phyloP scores from a whole-genome alignment of 1,284 basidiomycete genomes.

The Termitomyces sp. region DNA sequence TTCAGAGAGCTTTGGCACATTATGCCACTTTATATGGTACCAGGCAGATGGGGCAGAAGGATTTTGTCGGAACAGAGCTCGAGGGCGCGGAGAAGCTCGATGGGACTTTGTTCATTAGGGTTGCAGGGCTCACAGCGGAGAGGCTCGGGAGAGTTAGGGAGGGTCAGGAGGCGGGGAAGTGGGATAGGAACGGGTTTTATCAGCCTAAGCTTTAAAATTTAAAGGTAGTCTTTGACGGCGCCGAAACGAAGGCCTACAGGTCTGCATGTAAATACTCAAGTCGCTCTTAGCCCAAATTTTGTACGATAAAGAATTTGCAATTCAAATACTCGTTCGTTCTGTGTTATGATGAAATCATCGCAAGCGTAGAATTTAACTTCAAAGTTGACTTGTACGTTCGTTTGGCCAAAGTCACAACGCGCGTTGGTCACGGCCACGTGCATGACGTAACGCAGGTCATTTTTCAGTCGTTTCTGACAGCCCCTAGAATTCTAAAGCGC shows the following conservation, averaged over 20 bases:
- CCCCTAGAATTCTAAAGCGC: too few species aligned
- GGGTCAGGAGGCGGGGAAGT: constrained; percentile 13
- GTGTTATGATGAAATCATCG: not conserved
- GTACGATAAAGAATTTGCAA: not conserved
- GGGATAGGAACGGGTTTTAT: constrained; percentile 18
- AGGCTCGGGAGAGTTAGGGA: constrained; percentile 18
- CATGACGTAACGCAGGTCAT: too few species aligned
- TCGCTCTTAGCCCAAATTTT: not conserved
- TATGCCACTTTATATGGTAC: constrained; percentile 18
- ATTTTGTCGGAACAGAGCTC: constrained; percentile 16
- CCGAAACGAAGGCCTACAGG: not conserved
- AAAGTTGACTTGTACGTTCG: too few species aligned
- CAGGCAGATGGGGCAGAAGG: constrained; percentile 18
- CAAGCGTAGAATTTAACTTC: not conserved
- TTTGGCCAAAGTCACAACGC: too few species aligned
- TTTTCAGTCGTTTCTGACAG: too few species aligned
- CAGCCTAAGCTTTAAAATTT: not conserved
- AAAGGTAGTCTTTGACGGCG: not conserved
- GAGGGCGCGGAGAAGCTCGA: constrained; percentile 18
- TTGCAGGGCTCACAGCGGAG: constrained; percentile 15
- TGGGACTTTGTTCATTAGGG: constrained; percentile 19
- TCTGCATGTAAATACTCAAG: not conserved
- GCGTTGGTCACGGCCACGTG: too few species aligned
- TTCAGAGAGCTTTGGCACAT: constrained; percentile 35
- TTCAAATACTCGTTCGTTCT: not conserved